phyloP scores from a whole-genome alignment of 192 early-diverging fungal species.

The Funneliformis geosporum region DNA sequence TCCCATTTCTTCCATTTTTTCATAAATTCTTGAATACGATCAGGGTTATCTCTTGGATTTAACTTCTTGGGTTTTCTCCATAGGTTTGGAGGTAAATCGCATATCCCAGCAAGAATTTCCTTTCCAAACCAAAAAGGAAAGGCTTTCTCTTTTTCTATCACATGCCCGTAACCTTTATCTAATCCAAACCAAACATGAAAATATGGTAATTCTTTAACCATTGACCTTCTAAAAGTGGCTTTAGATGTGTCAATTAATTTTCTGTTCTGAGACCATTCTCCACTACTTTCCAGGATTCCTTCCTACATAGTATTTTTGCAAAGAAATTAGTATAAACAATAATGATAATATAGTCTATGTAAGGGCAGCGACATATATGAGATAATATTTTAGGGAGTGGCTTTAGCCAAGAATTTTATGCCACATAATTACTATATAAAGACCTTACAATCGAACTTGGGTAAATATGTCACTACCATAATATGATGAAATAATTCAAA shows the following conservation, averaged over 20 bases:
- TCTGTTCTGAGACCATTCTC: conserved; percentile 89
- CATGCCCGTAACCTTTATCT: conserved; percentile 87
- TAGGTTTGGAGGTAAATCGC: conserved; percentile 75
- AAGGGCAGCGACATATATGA: too few species aligned
- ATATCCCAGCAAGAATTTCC: conserved; percentile 79
- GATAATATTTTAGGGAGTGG: too few species aligned
- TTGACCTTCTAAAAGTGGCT: conserved; percentile 63
- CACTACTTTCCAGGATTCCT: conserved; percentile 70
- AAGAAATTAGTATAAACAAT: conserved; percentile 7
- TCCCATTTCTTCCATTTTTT: conserved; percentile 77
- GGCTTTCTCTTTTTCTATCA: conserved; percentile 85
- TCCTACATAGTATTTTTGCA: conserved; percentile 50
- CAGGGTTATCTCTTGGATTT: conserved; percentile 50
- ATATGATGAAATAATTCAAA: conserved; percentile 29
- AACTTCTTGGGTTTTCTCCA: conserved; percentile 70
- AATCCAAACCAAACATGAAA: conserved; percentile 97
- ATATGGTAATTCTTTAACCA: conserved; percentile 85
- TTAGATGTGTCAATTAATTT: conserved; percentile 75
- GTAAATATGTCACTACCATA: too few species aligned
- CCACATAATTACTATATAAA: too few species aligned
- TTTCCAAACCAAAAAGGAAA: conserved; percentile 89
- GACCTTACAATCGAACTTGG: too few species aligned
- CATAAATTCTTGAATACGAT: conserved; percentile 58
- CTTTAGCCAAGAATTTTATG: too few species aligned
- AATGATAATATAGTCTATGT: too few species aligned